A percentile compares a stretch with the other conserved stretches of the same genome.
Evolutionary conservation across 2,329 filamentous ascomycete species (phyloP).

Genomic region (Fusarium devonianum): DNA sequence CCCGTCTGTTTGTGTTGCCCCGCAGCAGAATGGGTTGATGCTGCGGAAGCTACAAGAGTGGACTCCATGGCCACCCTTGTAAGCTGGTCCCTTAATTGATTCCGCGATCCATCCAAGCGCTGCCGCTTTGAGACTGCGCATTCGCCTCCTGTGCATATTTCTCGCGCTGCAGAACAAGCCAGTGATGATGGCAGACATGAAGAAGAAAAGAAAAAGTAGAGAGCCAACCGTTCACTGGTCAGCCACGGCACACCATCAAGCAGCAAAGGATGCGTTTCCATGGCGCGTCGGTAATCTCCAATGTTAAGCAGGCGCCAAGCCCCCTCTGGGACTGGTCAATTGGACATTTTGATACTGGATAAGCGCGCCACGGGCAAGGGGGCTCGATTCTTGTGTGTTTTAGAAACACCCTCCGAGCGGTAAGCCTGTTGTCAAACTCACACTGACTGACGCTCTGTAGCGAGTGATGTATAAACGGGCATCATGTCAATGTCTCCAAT

Average conservation of each 20-base stretch:
- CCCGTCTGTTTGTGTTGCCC: slow-evolving; percentile 10
- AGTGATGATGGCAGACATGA: slow-evolving; percentile 12
- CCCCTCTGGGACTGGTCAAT: slow-evolving; percentile 17
- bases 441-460: slow-evolving; percentile 23
- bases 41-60: slow-evolving; percentile 14
- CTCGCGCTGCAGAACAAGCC: slow-evolving; percentile 22
- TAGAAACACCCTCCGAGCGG: slow-evolving; percentile 25
- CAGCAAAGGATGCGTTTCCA: slow-evolving; percentile 33
- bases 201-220: slow-evolving; percentile 26
- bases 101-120: slow-evolving; percentile 12
- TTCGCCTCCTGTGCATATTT: slow-evolving; percentile 14
- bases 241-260: slow-evolving; percentile 33
- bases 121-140: slow-evolving; percentile 32
- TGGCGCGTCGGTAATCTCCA: slow-evolving; percentile 34
- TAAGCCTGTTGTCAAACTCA: no score
- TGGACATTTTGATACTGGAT: slow-evolving; percentile 7
- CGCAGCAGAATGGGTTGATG: slow-evolving; percentile 14
- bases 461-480: slow-evolving; percentile 25
- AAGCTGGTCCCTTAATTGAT: slow-evolving; percentile 9
- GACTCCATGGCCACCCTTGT: slow-evolving; percentile 18
- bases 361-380: slow-evolving; percentile 25
- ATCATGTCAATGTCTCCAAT: slow-evolving; percentile 13
- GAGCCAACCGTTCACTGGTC: slow-evolving; percentile 30
- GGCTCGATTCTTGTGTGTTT: slow-evolving; percentile 2
- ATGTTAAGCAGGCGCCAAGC: slow-evolving; percentile 17